Percentiles rank a stretch among this genome's conserved stretches.
These are phyloP conservation scores for Massospora cicadina DNA, from an alignment of 371 early-diverging fungal species.

Conservation along the genomic window DNA sequence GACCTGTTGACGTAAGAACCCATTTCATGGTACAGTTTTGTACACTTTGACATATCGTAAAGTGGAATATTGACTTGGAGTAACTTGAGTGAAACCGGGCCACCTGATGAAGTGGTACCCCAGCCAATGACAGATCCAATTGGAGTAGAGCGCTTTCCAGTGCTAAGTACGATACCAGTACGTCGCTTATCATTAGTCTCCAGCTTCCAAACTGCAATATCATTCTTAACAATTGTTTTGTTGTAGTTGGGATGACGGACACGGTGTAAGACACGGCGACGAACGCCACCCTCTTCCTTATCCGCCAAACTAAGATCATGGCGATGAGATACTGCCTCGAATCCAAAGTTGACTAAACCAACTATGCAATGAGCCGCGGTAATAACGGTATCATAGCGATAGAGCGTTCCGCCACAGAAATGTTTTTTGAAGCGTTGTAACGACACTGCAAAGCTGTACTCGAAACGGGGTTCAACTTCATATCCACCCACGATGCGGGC, in stretches of 20 bases:
- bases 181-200: too few species aligned
- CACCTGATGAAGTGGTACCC: slow-evolving; percentile 7
- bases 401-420: slow-evolving; percentile 9
- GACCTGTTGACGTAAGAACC: background rate
- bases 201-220: slow-evolving; percentile 7
- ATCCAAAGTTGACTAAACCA: background rate
- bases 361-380: slow-evolving; percentile 9
- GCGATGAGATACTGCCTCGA: slow-evolving; percentile 1
- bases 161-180: background rate
- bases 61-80: slow-evolving; percentile 8
- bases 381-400: background rate
- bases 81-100: background rate
- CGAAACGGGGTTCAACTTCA: background rate
- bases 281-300: background rate
- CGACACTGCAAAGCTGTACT: slow-evolving; percentile 5
- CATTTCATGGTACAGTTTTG: background rate
- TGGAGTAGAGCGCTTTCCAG: background rate
- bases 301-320: background rate
- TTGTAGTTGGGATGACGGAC: slow-evolving; percentile 5
- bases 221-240: background rate
- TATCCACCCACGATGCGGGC: slow-evolving; percentile 8
- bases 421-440: background rate
- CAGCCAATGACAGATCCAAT: background rate
- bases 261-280: background rate
- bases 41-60: background rate